These are phyloP conservation scores for Phaeosphaeriaceae sp. DNA, from an alignment of 2,329 filamentous ascomycete genomes.

Conservation along the genomic window DNA sequence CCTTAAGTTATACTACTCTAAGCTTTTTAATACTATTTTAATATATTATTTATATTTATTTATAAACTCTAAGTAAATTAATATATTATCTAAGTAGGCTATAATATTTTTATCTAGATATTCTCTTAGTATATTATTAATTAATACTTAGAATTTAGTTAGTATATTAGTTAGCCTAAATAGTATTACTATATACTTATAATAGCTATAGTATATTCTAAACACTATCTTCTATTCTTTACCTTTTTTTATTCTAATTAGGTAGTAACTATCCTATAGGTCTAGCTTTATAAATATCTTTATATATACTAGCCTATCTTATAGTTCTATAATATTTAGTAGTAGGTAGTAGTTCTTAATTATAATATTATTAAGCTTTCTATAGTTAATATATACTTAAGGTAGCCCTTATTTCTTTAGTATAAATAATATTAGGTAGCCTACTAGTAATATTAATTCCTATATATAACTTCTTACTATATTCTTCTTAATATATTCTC, in stretches of 20 bases:
- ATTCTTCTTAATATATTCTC: constrained; percentile 5
- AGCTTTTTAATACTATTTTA: too few species aligned
- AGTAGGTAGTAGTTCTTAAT: constrained; percentile 13
- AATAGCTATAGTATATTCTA: background rate
- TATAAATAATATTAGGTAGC: constrained; percentile 5
- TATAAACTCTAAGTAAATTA: too few species aligned
- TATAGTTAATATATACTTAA: constrained; percentile 9
- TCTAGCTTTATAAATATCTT: constrained; percentile 13
- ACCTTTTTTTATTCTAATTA: constrained; percentile 9
- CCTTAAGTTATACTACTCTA: background rate
- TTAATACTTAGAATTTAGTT: constrained; percentile 9
- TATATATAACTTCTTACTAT: too few species aligned
- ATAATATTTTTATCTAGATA: background rate
- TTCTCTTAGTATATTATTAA: constrained; percentile 4
- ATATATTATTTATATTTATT: background rate
- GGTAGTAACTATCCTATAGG: constrained; percentile 10
- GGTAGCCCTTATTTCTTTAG: constrained; percentile 3
- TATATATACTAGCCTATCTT: constrained; percentile 3
- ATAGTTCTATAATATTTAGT: constrained; percentile 13
- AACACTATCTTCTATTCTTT: constrained; percentile 15
- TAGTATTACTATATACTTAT: too few species aligned
- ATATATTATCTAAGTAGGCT: too few species aligned
- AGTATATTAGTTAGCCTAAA: constrained; percentile 8
- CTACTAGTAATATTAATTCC: constrained; percentile 1
- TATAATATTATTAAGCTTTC: constrained; percentile 8